Evolutionary conservation across 129 eudicot genomes (phyloP).

Genomic region (Helichrysum umbraculigerum): DNA sequence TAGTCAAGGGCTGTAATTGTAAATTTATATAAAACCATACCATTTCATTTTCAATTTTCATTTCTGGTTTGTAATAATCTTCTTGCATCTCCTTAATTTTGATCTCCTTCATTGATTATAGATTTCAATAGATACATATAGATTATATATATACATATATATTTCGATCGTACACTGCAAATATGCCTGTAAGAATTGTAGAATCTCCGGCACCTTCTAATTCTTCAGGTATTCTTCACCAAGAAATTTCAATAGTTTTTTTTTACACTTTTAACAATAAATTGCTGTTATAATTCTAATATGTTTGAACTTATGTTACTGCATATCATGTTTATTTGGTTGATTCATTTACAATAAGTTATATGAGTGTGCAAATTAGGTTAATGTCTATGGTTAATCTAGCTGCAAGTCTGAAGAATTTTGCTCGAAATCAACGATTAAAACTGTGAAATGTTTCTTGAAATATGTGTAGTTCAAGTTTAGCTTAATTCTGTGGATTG

Average conservation of each 20-base stretch:
- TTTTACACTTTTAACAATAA: neutral
- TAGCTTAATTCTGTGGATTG: neutral
- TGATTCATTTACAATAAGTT: neutral
- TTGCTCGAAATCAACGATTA: neutral
- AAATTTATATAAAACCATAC: neutral
- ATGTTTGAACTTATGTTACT: constrained; percentile 17
- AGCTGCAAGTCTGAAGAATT: neutral
- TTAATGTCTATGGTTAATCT: neutral
- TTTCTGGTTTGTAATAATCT: constrained; percentile 5
- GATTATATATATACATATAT: neutral
- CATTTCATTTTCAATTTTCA: constrained; percentile 17
- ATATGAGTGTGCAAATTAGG: constrained; percentile 7
- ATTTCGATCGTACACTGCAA: constrained; percentile 5
- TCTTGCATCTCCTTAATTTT: constrained; percentile 2
- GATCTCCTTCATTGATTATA: constrained; percentile 25
- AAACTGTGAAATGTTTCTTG: neutral
- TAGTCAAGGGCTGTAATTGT: constrained; percentile 12
- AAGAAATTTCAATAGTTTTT: neutral
- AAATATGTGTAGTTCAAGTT: no score
- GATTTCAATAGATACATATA: neutral
- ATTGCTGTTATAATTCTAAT: neutral
- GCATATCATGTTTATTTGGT: neutral
- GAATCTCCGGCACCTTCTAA: constrained; percentile 60
- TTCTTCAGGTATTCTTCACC: constrained; percentile 47
- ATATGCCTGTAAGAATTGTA: constrained; percentile 75